Evolutionary conservation across 164 flowering plant genomes (phyloP).

Genomic region (Vitis rupestris): DNA sequence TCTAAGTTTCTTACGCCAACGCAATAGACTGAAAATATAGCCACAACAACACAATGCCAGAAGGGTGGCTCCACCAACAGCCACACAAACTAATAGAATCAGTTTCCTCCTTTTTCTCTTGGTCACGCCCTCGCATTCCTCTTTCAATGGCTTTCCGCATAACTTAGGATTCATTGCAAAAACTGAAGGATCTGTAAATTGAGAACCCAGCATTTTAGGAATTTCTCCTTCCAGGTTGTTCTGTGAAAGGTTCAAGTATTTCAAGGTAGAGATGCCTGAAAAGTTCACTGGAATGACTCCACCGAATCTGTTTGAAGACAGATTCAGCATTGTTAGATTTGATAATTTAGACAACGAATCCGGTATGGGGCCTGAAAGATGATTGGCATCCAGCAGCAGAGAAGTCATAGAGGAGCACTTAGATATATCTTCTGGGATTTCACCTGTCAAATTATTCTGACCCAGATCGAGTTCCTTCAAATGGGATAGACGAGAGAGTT

Average conservation of each 20-base stretch:
- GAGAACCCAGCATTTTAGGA: slow-evolving; percentile 55
- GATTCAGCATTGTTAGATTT: slow-evolving; percentile 35
- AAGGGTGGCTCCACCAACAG: slow-evolving; percentile 43
- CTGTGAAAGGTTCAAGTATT: slow-evolving; percentile 40
- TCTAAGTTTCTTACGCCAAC: slow-evolving; percentile 58
- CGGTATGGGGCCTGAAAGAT: slow-evolving; percentile 52
- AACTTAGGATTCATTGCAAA: slow-evolving; percentile 49
- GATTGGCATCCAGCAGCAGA: slow-evolving; percentile 40
- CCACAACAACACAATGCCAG: slow-evolving; percentile 59
- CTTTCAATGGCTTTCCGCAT: slow-evolving; percentile 70
- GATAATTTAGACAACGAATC: slow-evolving; percentile 40
- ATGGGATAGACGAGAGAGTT: slow-evolving; percentile 42
- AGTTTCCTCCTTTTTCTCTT: slow-evolving; percentile 43
- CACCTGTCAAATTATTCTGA: slow-evolving; percentile 40
- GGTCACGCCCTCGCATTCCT: slow-evolving; percentile 35
- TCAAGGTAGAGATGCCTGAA: slow-evolving; percentile 28
- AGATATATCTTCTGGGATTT: slow-evolving; percentile 40
- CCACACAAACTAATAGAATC: slow-evolving; percentile 51
- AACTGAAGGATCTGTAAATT: slow-evolving; percentile 51
- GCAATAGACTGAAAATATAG: slow-evolving; percentile 52
- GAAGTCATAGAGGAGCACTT: slow-evolving; percentile 32
- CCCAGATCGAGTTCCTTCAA: slow-evolving; percentile 54
- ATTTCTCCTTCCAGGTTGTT: slow-evolving; percentile 65
- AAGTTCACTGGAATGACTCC: slow-evolving; percentile 51
- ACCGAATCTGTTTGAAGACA: slow-evolving; percentile 52